Evolutionary conservation across 805 yeast species (phyloP).

Genomic region (Wickerhamiella cacticola): DNA sequence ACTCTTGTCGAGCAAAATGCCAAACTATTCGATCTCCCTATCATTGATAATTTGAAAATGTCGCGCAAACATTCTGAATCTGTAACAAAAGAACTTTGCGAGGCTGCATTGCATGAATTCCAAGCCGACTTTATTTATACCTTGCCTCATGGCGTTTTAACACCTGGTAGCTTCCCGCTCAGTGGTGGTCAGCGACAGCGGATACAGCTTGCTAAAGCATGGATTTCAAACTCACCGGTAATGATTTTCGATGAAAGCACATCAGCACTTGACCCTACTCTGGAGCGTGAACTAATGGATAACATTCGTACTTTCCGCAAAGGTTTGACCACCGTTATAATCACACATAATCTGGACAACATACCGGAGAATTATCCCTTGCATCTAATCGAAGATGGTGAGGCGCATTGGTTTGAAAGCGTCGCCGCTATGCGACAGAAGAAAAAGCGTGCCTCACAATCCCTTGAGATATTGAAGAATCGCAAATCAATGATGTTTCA

Average conservation of each 20-base stretch:
- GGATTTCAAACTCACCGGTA: conserved; percentile 57
- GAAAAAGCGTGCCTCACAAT: background rate
- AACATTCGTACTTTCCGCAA: conserved; percentile 48
- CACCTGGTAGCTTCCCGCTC: conserved; percentile 34
- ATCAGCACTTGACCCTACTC: conserved; percentile 59
- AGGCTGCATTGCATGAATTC: conserved; percentile 41
- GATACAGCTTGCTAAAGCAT: conserved; percentile 74
- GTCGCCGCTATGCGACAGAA: background rate
- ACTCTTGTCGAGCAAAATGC: conserved; percentile 66
- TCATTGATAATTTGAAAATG: conserved; percentile 50
- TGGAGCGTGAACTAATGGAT: conserved; percentile 37
- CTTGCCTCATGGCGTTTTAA: conserved; percentile 45
- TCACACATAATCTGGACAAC: conserved; percentile 64
- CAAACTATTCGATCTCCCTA: conserved; percentile 48
- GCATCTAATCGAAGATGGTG: conserved; percentile 48
- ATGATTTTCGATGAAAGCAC: conserved; percentile 76
- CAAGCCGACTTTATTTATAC: conserved; percentile 38
- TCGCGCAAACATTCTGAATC: conserved; percentile 30
- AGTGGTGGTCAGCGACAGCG: conserved; percentile 92
- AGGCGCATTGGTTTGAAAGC: background rate
- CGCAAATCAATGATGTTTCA: background rate
- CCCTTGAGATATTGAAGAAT: background rate
- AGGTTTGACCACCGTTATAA: conserved; percentile 61
- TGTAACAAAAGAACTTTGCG: conserved; percentile 25
- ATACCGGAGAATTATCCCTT: conserved; percentile 49